Conservation (phyloP, 306 rosid genomes). For the Inga leiocalycina region DNA sequence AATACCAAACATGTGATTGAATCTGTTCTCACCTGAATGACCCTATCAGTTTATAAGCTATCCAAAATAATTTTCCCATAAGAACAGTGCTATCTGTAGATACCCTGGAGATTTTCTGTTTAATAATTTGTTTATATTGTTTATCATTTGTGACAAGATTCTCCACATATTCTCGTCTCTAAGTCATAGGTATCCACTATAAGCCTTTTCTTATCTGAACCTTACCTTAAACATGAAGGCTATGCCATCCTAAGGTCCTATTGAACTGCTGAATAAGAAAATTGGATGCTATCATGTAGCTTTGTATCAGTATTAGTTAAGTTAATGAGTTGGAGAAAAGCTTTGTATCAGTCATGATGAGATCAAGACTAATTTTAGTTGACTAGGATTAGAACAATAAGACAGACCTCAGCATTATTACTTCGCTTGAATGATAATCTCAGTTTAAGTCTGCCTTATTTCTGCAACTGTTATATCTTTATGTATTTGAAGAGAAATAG, state of each 20-base stretch:
- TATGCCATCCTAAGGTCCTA: too few relatives aligned
- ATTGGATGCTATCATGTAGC: neutral
- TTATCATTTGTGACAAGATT: conserved; percentile 5
- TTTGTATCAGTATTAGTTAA: neutral
- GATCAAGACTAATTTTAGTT: conserved; percentile 5
- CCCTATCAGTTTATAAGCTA: neutral
- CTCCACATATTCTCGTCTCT: neutral
- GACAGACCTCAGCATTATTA: neutral
- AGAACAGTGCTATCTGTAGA: neutral
- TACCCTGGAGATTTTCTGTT: neutral
- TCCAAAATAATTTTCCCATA: neutral
- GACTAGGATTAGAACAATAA: neutral
- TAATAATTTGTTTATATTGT: neutral
- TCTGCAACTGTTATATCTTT: neutral
- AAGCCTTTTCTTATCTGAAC: neutral
- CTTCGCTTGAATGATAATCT: conserved; percentile 10
- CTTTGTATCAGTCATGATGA: neutral
- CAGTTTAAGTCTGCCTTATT: neutral
- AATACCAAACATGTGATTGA: neutral
- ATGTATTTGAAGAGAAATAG: too few relatives aligned
- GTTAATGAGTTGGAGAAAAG: neutral
- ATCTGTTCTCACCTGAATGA: neutral
- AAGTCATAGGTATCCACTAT: neutral
- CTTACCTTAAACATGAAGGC: neutral
- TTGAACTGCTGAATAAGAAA: neutral